A percentile compares a stretch with the other conserved stretches of the same genome.
Evolutionary conservation across 2,329 filamentous ascomycete genomes (phyloP).

Genomic region (Aspergillus sp.): DNA sequence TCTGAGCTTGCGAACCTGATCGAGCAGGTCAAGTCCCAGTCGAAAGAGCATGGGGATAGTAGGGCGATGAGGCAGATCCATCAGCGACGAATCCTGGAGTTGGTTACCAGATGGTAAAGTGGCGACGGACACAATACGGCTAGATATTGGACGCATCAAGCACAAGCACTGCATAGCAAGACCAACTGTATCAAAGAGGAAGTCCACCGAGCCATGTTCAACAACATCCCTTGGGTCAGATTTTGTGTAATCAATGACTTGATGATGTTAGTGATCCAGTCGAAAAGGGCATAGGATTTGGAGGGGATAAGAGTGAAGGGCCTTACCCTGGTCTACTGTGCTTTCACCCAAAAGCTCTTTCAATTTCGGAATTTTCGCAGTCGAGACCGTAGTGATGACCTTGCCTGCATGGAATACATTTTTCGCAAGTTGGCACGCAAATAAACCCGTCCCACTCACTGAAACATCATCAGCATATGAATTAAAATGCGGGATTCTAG

Average conservation of each 20-base stretch:
- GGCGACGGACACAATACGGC: conserved; percentile 30
- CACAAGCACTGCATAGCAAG: conserved; percentile 34
- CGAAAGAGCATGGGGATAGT: conserved; percentile 17
- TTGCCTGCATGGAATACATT: conserved; percentile 42
- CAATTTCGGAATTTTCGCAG: conserved; percentile 42
- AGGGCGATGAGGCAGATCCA: conserved; percentile 18
- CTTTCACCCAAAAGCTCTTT: conserved; percentile 36
- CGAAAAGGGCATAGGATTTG: neutral
- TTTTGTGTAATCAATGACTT: conserved; percentile 45
- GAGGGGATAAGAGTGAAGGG: neutral
- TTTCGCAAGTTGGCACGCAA: conserved; percentile 44
- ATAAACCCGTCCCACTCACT: conserved; percentile 42
- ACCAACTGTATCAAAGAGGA: conserved; percentile 45
- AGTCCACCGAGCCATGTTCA: conserved; percentile 40
- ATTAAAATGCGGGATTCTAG: neutral
- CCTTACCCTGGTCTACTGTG: conserved; percentile 38
- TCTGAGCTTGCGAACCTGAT: conserved; percentile 35
- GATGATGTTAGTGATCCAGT: neutral
- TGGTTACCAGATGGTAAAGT: conserved; percentile 29
- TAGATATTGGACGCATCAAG: conserved; percentile 33
- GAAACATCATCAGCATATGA: neutral
- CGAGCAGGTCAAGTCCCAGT: conserved; percentile 23
- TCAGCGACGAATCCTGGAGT: conserved; percentile 25
- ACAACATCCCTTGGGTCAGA: conserved; percentile 32
- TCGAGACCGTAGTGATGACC: conserved; percentile 48